These are phyloP conservation scores for Trichoderma pleuroti DNA, from an alignment of 2,329 filamentous ascomycete genomes.

Conservation along the genomic window DNA sequence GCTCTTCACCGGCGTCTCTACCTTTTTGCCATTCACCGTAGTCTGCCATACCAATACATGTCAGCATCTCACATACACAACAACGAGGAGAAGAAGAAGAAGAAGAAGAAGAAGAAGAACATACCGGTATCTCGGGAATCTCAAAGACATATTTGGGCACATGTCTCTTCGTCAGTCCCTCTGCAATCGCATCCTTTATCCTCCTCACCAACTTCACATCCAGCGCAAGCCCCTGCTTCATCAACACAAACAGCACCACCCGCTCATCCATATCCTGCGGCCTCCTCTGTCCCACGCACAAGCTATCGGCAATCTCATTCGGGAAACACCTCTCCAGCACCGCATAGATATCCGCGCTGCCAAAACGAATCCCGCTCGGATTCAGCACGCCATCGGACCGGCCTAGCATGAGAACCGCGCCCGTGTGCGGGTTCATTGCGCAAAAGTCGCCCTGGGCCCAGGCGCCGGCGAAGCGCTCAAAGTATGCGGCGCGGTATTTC, in stretches of 20 bases:
- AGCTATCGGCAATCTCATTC: conserved; percentile 61
- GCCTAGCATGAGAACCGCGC: conserved; percentile 63
- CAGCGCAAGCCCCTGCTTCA: conserved; percentile 55
- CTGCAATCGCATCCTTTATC: conserved; percentile 62
- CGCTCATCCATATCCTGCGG: conserved; percentile 52
- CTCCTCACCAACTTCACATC: conserved; percentile 51
- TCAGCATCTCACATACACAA: conserved; percentile 20
- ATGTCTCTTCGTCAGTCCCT: conserved; percentile 67
- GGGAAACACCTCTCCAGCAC: conserved; percentile 67
- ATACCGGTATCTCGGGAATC: conserved; percentile 74
- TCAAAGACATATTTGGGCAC: conserved; percentile 77
- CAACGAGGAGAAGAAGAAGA: neutral
- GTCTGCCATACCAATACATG: conserved; percentile 45
- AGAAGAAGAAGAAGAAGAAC: conserved; percentile 30
- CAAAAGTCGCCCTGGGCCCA: conserved; percentile 87
- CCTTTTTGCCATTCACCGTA: conserved; percentile 81
- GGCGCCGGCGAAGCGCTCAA: conserved; percentile 60
- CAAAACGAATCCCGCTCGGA: conserved; percentile 74
- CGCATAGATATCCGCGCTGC: conserved; percentile 74
- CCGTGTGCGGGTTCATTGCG: conserved; percentile 63
- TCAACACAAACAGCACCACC: conserved; percentile 54
- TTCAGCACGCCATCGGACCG: conserved; percentile 78
- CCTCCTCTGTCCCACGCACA: conserved; percentile 75
- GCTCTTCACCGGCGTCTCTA: conserved; percentile 79
- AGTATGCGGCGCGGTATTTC: conserved; percentile 60